Evolutionary conservation across 2,329 filamentous ascomycete genomes (phyloP).

Genomic region (Parascedosporium putredinis): DNA sequence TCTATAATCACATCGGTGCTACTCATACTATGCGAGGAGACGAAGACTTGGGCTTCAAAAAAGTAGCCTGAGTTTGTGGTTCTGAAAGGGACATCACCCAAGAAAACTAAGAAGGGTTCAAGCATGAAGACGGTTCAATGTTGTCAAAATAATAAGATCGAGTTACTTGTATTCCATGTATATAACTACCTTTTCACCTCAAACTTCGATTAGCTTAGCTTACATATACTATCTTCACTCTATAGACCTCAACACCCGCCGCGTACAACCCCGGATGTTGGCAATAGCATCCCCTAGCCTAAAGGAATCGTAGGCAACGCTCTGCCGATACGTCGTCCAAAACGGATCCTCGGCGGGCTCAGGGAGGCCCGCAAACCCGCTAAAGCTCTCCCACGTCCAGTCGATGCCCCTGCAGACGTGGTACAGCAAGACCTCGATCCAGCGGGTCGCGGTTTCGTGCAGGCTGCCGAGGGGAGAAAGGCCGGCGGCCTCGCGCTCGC

Average conservation of each 20-base stretch:
- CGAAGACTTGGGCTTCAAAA: no score
- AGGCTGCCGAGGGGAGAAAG: neutral
- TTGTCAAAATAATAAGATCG: no score
- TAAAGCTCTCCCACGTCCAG: neutral
- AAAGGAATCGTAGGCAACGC: neutral
- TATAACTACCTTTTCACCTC: no score
- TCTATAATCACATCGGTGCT: no score
- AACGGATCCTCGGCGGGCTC: neutral
- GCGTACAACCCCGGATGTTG: neutral
- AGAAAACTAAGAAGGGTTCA: no score
- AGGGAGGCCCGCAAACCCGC: neutral
- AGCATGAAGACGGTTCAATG: no score
- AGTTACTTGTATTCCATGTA: no score
- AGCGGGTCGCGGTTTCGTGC: neutral
- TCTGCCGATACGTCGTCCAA: neutral
- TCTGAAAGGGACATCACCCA: no score
- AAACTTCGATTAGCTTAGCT: no score
- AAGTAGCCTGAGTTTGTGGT: no score
- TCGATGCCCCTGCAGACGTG: neutral
- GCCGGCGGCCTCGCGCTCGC: neutral
- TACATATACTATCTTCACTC: no score
- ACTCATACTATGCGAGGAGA: no score
- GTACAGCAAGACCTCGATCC: neutral
- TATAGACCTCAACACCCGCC: neutral
- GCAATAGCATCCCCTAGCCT: neutral